phyloP scores from a whole-genome alignment of 2,329 filamentous ascomycete genomes.

The Paraphaeosphaeria sporulosa region DNA sequence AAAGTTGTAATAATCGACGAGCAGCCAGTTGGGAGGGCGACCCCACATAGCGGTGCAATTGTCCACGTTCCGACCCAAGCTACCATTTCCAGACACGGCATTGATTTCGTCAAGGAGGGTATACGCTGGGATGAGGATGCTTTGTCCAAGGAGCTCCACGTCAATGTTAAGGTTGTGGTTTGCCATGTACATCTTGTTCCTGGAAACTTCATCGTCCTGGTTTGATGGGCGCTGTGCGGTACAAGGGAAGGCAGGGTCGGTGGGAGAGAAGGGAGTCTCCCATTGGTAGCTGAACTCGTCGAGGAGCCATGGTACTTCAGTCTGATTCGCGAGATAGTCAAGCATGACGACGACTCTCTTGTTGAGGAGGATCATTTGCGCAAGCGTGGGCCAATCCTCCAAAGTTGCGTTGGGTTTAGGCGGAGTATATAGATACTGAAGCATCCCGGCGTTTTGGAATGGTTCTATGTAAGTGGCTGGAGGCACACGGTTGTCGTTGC shows the following conservation, averaged over 20 bases:
- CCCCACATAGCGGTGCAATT: conserved; percentile 40
- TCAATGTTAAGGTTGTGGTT: conserved; percentile 90
- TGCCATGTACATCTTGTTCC: conserved; percentile 76
- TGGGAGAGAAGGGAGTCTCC: conserved; percentile 88
- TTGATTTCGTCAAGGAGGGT: conserved; percentile 39
- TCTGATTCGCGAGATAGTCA: conserved; percentile 70
- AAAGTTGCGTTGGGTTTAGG: conserved; percentile 73
- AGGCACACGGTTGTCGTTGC: conserved; percentile 76
- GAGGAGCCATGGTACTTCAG: conserved; percentile 79
- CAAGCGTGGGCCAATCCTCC: conserved; percentile 83
- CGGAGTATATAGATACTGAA: conserved; percentile 76
- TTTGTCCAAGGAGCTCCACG: conserved; percentile 34
- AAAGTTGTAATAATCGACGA: conserved; percentile 48
- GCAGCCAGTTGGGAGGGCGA: conserved; percentile 45
- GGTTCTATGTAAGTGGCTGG: conserved; percentile 70
- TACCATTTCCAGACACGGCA: conserved; percentile 35
- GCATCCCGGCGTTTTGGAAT: conserved; percentile 75
- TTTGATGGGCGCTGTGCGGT: conserved; percentile 77
- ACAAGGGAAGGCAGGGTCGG: conserved; percentile 76
- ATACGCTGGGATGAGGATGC: conserved; percentile 53
- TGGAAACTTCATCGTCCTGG: conserved; percentile 59
- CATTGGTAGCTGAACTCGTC: conserved; percentile 89
- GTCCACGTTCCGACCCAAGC: conserved; percentile 36
- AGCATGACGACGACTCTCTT: conserved; percentile 46
- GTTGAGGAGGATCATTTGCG: conserved; percentile 57